Evolutionary conservation across 2,329 filamentous ascomycete genomes (phyloP), one percentile per base, ranked within the genome.

Genomic region (Penicillium sp.): DNA sequence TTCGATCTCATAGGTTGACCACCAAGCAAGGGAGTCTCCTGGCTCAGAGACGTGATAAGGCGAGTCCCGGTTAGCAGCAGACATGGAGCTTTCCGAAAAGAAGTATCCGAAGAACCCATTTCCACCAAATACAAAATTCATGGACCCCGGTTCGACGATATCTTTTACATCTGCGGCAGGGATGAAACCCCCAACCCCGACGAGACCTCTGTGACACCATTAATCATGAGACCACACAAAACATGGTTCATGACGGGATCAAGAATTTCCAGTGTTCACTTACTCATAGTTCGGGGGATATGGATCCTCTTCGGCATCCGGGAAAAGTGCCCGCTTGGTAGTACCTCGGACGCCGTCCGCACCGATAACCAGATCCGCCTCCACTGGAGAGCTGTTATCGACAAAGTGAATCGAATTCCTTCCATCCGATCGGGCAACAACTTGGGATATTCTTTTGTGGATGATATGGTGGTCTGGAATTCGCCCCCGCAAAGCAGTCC

Each of bases 51-150:
- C 58, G 27, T 71, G 56, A 35, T 64, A 68, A 27, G 67, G 53
- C 12, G 69, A 67, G 57, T 72, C 60, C 21, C 68, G 53, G 41
- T 69, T 57, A 2, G 62, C 55, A 15, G 62, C 65, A 2, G 60
- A 52, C 10, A 52, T 9, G 4, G 65, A 58, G 41, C 67, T 72
- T 8, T 64, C 62, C 15, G 71, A 64, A 50, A 74, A 77, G 27
- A 76, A 75, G 63, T 81, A 82, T 1, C 81, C 80, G 60, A 82
- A 82, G 63, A 82, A 82, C 0, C 81, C 80, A 51, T 80, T 80
- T 0, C 75, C 71, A 2, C 80, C 79, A 56, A 81, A 80, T 0
- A 76, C 69, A 45, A 82, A 71, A 40, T 71, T 73, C 73, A 81
- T 78, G 1, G 69, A 69, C 6, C 73, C 74, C 19, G 70, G 57